Conservation (phyloP, 176 grass and related monocot species). For the Areca catechu region DNA sequence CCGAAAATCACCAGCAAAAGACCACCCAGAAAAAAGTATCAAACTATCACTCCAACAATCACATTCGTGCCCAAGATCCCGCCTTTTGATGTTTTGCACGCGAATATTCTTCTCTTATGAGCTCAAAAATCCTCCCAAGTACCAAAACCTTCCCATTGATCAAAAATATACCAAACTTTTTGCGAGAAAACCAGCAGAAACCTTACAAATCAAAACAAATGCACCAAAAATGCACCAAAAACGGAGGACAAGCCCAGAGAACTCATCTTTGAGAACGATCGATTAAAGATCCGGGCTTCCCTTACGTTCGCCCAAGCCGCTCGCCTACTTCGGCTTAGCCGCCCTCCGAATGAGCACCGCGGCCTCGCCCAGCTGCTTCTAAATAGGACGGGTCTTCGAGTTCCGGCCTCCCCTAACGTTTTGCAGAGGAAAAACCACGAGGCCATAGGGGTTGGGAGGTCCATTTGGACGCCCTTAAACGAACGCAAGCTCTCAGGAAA, state of each 20-base stretch:
- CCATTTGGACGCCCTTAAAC: too few species aligned
- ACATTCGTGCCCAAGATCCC: neutral
- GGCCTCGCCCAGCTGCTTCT: too few species aligned
- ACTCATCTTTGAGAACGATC: slow-evolving; percentile 1
- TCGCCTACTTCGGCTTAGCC: too few species aligned
- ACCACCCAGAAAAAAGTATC: neutral
- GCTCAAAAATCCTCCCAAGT: too few species aligned
- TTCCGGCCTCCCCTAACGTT: too few species aligned
- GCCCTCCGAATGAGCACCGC: too few species aligned
- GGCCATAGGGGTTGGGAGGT: too few species aligned
- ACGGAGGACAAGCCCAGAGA: neutral
- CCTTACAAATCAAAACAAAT: slow-evolving; percentile 3
- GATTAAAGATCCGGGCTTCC: slow-evolving; percentile 1
- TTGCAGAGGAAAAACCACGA: too few species aligned
- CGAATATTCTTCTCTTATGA: neutral
- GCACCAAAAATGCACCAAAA: slow-evolving; percentile 9
- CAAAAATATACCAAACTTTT: slow-evolving; percentile 3
- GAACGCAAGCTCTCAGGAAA: too few species aligned
- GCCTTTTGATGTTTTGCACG: neutral
- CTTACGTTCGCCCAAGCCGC: too few species aligned
- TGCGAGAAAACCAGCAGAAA: neutral
- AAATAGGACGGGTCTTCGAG: too few species aligned
- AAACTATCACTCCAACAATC: neutral
- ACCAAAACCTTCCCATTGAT: too few species aligned
- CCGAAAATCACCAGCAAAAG: neutral